These are phyloP conservation scores for Pachysolen tannophilus DNA, from an alignment of 805 yeast genomes.

Conservation along the genomic window DNA sequence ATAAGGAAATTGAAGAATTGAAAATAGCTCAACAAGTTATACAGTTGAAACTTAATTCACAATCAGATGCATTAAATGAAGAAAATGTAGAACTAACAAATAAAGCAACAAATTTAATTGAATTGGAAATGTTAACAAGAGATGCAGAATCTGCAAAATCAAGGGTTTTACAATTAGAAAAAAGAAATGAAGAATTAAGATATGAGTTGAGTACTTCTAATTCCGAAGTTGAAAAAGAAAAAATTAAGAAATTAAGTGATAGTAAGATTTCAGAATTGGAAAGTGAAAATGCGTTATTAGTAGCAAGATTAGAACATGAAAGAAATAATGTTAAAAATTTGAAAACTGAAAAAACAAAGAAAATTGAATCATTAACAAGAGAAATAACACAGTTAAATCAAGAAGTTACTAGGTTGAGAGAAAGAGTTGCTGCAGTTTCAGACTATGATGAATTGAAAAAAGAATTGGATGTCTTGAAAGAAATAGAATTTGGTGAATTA, in stretches of 20 bases:
- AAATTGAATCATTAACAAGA: constrained; percentile 29
- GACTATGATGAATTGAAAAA: constrained; percentile 80
- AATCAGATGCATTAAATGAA: constrained; percentile 32
- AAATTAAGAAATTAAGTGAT: constrained; percentile 31
- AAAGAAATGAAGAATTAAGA: constrained; percentile 68
- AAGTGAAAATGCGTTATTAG: constrained; percentile 58
- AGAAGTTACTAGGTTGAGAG: constrained; percentile 44
- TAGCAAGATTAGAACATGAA: constrained; percentile 49
- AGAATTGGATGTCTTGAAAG: constrained; percentile 64
- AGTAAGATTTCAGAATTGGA: constrained; percentile 48
- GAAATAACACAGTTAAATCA: constrained; percentile 39
- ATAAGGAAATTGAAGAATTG: constrained; percentile 53
- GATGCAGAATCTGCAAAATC: constrained; percentile 69
- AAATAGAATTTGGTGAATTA: constrained; percentile 63
- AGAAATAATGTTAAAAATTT: constrained; percentile 23
- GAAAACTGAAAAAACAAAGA: constrained; percentile 17
- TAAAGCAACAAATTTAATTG: constrained; percentile 34
- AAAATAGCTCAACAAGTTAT: constrained; percentile 59
- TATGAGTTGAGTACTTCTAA: constrained; percentile 52
- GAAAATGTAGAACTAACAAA: constrained; percentile 18
- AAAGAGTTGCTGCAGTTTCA: constrained; percentile 38
- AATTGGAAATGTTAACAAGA: constrained; percentile 58
- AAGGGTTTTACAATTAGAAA: constrained; percentile 63
- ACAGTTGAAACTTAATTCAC: constrained; percentile 45
- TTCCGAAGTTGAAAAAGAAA: constrained; percentile 35